Evolutionary conservation across 192 early-diverging fungal genomes (phyloP).

Genomic region (Rhizophlyctis rosea): DNA sequence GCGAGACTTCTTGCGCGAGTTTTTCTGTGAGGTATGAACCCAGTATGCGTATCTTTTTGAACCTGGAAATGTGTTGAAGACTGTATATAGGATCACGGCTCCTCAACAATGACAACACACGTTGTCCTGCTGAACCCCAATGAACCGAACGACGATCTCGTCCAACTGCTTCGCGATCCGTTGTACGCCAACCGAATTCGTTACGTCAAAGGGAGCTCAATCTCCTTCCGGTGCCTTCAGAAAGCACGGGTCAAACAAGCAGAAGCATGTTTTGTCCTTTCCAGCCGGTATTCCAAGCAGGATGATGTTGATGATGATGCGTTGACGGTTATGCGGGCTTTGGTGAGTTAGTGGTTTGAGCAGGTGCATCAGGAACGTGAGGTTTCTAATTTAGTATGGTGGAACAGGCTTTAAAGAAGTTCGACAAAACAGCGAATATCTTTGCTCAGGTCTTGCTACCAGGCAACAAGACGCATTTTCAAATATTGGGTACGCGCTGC

Average conservation of each 20-base stretch:
- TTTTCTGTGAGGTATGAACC: conserved; percentile 59
- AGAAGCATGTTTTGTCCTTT: conserved; percentile 61
- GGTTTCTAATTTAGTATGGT: conserved; percentile 1
- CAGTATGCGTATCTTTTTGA: not conserved
- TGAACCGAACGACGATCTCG: conserved; percentile 34
- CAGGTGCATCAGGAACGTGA: no score
- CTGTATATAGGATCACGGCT: conserved; percentile 56
- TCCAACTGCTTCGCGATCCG: conserved; percentile 54
- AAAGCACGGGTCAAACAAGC: conserved; percentile 49
- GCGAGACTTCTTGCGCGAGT: conserved; percentile 71
- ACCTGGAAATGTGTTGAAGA: not conserved
- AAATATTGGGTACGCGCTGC: conserved; percentile 44
- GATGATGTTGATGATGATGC: conserved; percentile 62
- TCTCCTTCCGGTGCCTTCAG: conserved; percentile 55
- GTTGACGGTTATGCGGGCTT: conserved; percentile 64
- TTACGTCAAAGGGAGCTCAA: conserved; percentile 68
- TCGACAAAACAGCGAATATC: conserved; percentile 33
- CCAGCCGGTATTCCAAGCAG: conserved; percentile 43
- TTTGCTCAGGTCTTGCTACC: conserved; percentile 65
- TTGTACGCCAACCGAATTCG: conserved; percentile 63
- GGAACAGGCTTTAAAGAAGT: conserved; percentile 57
- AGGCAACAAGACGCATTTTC: conserved; percentile 68
- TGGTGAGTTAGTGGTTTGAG: conserved; percentile 43
- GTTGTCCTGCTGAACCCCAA: conserved; percentile 66
- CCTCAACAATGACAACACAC: conserved; percentile 58